phyloP scores from a whole-genome alignment of 192 early-diverging fungal genomes.

The Coemansia sp. region DNA sequence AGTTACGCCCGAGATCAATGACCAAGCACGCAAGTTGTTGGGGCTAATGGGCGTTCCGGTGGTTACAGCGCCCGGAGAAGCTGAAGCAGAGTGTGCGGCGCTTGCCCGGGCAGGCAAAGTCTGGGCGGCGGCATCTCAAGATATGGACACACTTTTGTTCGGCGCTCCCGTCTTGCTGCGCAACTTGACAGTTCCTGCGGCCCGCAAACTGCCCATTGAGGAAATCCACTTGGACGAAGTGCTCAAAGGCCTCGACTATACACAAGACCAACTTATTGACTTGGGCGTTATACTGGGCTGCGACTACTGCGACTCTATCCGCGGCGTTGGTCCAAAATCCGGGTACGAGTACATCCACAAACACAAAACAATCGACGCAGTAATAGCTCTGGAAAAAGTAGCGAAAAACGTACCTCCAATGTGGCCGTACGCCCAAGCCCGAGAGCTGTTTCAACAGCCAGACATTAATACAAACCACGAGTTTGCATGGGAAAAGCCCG shows the following conservation, averaged over 20 bases:
- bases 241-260: conserved; percentile 75
- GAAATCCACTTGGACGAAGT: conserved; percentile 84
- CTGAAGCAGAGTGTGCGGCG: conserved; percentile 96
- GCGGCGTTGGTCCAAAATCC: conserved; percentile 85
- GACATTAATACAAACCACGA: conserved; percentile 71
- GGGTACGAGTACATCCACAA: conserved; percentile 84
- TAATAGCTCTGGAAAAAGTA: conserved; percentile 73
- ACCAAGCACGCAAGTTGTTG: conserved; percentile 85
- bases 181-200: conserved; percentile 90
- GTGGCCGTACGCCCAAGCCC: conserved; percentile 89
- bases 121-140: conserved; percentile 93
- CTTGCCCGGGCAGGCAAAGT: conserved; percentile 87
- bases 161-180: conserved; percentile 84
- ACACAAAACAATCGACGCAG: conserved; percentile 78
- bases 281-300: conserved; percentile 96
- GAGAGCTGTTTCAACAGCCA: conserved; percentile 82
- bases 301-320: conserved; percentile 96
- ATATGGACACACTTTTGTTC: conserved; percentile 99
- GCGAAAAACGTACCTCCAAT: conserved; percentile 80
- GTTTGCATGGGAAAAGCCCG: conserved; percentile 72
- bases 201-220: conserved; percentile 85
- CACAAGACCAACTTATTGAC: conserved; percentile 88
- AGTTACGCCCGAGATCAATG: conserved; percentile 92
- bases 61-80: conserved; percentile 93
- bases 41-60: conserved; percentile 92